These are phyloP conservation scores for Amanita rimosa DNA, from an alignment of 768 basidiomycete genomes.

Conservation along the genomic window DNA sequence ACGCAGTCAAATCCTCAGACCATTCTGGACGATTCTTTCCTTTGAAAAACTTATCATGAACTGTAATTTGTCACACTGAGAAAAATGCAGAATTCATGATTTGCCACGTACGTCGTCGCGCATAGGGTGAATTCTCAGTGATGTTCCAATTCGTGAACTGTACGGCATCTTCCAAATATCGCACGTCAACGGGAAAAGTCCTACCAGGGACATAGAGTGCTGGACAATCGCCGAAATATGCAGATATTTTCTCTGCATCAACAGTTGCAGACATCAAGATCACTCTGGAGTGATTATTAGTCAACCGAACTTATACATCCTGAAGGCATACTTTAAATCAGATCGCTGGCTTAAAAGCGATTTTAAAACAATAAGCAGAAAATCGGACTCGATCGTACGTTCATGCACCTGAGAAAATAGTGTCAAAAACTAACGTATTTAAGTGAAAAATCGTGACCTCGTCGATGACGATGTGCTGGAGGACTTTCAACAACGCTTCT, in stretches of 20 bases:
- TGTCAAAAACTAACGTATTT: background rate
- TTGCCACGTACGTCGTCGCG: conserved; percentile 44
- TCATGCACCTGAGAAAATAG: conserved; percentile 67
- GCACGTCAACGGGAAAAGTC: conserved; percentile 84
- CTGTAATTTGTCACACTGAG: conserved; percentile 21
- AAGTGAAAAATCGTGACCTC: conserved; percentile 40
- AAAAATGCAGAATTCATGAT: background rate
- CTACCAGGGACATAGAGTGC: conserved; percentile 84
- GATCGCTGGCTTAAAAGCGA: conserved; percentile 64
- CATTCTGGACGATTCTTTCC: conserved; percentile 59
- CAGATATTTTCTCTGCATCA: conserved; percentile 82
- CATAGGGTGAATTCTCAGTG: conserved; percentile 72
- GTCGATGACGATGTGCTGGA: conserved; percentile 88
- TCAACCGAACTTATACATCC: background rate
- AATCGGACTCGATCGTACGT: conserved; percentile 94
- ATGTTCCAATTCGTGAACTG: conserved; percentile 74
- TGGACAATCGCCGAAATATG: conserved; percentile 81
- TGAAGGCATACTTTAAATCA: conserved; percentile 61
- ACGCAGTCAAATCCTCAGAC: conserved; percentile 57
- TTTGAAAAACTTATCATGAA: conserved; percentile 51
- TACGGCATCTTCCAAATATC: conserved; percentile 86
- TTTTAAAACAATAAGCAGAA: conserved; percentile 88
- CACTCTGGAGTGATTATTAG: conserved; percentile 37
- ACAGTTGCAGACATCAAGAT: conserved; percentile 96
- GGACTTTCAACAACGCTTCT: conserved; percentile 3